Evolutionary conservation across 2,329 filamentous ascomycete genomes (phyloP), one percentile per base, ranked within the genome.

Genomic region (Pseudogymnoascus pannorum): DNA sequence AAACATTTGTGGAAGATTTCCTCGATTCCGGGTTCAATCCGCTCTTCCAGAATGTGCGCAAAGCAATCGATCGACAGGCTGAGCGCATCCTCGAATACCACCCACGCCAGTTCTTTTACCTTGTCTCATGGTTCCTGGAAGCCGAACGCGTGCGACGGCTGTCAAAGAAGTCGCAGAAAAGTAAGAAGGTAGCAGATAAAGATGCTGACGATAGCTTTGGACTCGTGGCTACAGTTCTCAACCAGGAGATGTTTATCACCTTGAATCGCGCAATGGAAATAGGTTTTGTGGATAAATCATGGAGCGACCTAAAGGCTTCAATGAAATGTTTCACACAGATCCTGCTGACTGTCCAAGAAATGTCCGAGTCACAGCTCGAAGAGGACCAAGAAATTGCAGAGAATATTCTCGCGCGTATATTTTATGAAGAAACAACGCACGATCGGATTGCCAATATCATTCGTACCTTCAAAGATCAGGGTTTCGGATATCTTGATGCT

Each of bases 311-410:
- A 14, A 90, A 92, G 61, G 88, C 93, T 0, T 87, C 89, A 57
- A 94, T 97, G 86, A 87, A 90, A 61, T 97, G 92, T 71, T 96
- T 97, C 71, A 97, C 92, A 0, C 92, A 97, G 71, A 94, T 97
- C 66, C 79, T 96, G 18, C 81, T 96, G 24, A 96, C 92, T 0
- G 88, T 97, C 2, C 92, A 96, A 69, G 91, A 95, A 64, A 97
- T 99, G 92, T 80, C 87, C 1, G 85, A 89, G 54, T 94, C 91
- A 1, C 81, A 84, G 0, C 82, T 90, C 29, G 92, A 97, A 65
- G 92, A 97, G n/a, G 91, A 99, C 67, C 89, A 96, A 71, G 94
- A 97, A 68, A 97, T 99, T 72, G 93, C 94, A 0, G 93, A 99
- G 72, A 99, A 99, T 68, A 97, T 96, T 11, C 85, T 96, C 59